Evolutionary conservation across 768 basidiomycete species (phyloP).

Genomic region (Suillus alpinus): DNA sequence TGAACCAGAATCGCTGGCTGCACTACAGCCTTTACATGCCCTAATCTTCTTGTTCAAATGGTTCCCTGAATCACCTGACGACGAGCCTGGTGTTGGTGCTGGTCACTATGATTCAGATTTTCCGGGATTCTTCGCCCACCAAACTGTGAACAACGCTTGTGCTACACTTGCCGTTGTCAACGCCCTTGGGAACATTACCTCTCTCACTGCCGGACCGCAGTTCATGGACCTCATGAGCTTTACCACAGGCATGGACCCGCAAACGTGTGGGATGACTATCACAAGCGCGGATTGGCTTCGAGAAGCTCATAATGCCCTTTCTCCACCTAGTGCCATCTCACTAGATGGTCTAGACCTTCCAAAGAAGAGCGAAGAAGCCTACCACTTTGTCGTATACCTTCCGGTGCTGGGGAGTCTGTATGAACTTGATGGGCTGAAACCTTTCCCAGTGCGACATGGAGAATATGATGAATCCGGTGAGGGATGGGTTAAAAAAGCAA

Average conservation of each 20-base stretch:
- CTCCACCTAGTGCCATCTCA: constrained; percentile 85
- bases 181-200: constrained; percentile 79
- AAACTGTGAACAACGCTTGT: constrained; percentile 95
- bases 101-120: constrained; percentile 75
- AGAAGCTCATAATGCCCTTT: constrained; percentile 89
- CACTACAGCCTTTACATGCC: constrained; percentile 81
- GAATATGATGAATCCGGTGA: constrained; percentile 61
- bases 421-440: constrained; percentile 91
- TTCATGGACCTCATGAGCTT: constrained; percentile 75
- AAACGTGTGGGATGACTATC: constrained; percentile 76
- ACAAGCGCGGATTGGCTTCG: constrained; percentile 80
- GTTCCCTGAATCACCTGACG: constrained; percentile 50
- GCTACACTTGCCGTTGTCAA: constrained; percentile 95
- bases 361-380: constrained; percentile 77
- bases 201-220: constrained; percentile 59
- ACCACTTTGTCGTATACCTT: constrained; percentile 94
- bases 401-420: constrained; percentile 82
- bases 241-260: constrained; percentile 82
- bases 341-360: constrained; percentile 77
- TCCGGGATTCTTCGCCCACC: constrained; percentile 88
- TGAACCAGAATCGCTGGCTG: constrained; percentile 67
- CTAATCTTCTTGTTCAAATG: constrained; percentile 97
- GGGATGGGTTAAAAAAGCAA: constrained; percentile 82
- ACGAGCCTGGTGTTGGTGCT: constrained; percentile 34
- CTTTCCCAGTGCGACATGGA: constrained; percentile 79